Evolutionary conservation across 176 grass and related monocot species (phyloP).

Genomic region (Eragrostis curvula): DNA sequence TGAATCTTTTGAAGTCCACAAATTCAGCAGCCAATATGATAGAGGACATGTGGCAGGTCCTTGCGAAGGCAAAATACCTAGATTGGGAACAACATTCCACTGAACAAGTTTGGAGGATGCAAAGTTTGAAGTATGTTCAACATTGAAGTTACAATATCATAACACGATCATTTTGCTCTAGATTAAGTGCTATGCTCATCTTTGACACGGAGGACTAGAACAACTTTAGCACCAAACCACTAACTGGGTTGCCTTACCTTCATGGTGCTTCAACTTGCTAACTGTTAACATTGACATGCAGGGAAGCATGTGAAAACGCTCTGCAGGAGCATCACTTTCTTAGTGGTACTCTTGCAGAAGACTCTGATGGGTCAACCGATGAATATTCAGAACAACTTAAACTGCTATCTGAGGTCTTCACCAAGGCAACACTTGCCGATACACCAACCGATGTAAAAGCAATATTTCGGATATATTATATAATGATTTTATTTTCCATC

Average conservation of each 20-base stretch:
- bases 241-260: not conserved
- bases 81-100: conserved; percentile 79
- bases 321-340: conserved; percentile 72
- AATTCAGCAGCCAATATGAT: conserved; percentile 45
- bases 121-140: conserved; percentile 66
- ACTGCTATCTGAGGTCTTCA: conserved; percentile 71
- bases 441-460: conserved; percentile 66
- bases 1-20: conserved; percentile 59
- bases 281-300: conserved; percentile 27
- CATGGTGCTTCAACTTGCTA: not conserved
- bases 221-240: not conserved
- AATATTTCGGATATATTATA: not conserved
- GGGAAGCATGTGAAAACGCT: conserved; percentile 78
- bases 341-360: conserved; percentile 47
- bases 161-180: not conserved
- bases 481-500: not conserved
- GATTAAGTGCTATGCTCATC: not conserved
- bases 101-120: conserved; percentile 59
- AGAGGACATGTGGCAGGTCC: conserved; percentile 76
- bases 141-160: not conserved
- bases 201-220: not conserved
- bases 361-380: conserved; percentile 25
- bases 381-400: conserved; percentile 61
- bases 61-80: conserved; percentile 78
- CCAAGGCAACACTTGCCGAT: conserved; percentile 51